phyloP scores from a whole-genome alignment of 768 basidiomycete species.

The Pleurotus citrinopileatus region DNA sequence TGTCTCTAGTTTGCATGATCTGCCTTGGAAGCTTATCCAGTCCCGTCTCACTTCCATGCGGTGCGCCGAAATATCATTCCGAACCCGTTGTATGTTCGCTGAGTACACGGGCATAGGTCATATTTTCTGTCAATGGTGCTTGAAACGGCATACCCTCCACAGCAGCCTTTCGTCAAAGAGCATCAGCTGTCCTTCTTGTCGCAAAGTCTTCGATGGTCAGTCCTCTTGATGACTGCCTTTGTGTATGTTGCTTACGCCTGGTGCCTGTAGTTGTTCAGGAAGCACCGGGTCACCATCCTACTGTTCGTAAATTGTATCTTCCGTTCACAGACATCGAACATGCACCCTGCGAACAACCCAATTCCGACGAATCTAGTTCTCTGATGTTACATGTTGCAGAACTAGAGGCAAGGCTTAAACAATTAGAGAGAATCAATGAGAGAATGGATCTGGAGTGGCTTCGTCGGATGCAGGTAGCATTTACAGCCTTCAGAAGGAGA shows the following conservation, averaged over 20 bases:
- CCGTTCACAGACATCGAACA: background rate
- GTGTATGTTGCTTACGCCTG: too few relatives aligned
- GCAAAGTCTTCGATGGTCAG: background rate
- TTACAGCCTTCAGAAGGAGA: background rate
- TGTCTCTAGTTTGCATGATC: background rate
- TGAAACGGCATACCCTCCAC: background rate
- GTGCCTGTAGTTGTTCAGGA: too few relatives aligned
- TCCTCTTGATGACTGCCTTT: background rate
- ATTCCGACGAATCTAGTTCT: background rate
- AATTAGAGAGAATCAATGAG: background rate
- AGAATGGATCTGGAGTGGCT: background rate
- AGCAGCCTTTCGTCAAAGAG: background rate
- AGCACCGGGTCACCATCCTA: background rate
- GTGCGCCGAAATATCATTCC: background rate
- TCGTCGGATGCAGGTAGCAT: background rate
- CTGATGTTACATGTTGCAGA: background rate
- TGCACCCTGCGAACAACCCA: background rate
- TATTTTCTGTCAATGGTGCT: background rate
- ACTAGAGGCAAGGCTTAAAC: background rate
- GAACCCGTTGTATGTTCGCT: background rate
- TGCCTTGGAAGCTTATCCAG: background rate
- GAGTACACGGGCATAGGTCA: background rate
- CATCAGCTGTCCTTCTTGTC: background rate
- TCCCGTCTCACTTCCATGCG: background rate
- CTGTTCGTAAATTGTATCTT: background rate